Base-by-base conservation (phyloP, 2,329 filamentous ascomycete genomes). In the Helotiales sp. region DNA sequence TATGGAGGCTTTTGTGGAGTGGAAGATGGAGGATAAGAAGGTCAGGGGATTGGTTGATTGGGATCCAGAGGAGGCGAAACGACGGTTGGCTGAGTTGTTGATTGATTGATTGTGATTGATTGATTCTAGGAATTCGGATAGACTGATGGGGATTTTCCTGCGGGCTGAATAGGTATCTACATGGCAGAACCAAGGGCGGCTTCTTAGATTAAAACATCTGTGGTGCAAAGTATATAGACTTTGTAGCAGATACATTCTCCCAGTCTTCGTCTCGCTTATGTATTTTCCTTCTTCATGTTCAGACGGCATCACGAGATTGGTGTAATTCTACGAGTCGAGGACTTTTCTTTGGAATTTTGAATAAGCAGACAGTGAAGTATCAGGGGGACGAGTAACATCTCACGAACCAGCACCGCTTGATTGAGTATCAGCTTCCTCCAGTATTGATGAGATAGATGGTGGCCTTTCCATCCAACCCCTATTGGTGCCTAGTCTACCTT, bases 1-100 rank as follows among this genome's bases (percentile, higher is more conserved):
- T 0, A 78, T 79, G 76, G 76, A 79, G 52, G 49, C 63, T 5
- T 45, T 61, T 32, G 40, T 47, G 28, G 15, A 75, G 54, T 69
- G 20, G 50, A 80, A 79, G 63, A 75, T 79, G 70, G 66, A 71
- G 20, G 75, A 79, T 45, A 66, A 68, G 30, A 62, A 64, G 37
- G 62, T 60, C 34, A 61, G 65, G 49, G 60, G 61, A 40, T 60
- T 71, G 49, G 63, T 69, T 62, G 64, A 69, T 15, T 69, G 64
- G 69, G 62, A 65, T 47, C 22, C 32, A 4, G 55, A 15, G 6
- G 60, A 62, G 52, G 65, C 58, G 37, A 63, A 63, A 40, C 22
- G 45, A 40, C 57, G 58, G 24, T 47, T 67, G 34, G 59, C 63
- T 7, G 43, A 54, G 32, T 10, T 63, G n/a, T 49, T 68, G 45